Percentiles rank a stretch among this genome's conserved stretches.
phyloP scores from a whole-genome alignment of 352 stramenopile genomes.

The Globisporangium carolinianum region DNA sequence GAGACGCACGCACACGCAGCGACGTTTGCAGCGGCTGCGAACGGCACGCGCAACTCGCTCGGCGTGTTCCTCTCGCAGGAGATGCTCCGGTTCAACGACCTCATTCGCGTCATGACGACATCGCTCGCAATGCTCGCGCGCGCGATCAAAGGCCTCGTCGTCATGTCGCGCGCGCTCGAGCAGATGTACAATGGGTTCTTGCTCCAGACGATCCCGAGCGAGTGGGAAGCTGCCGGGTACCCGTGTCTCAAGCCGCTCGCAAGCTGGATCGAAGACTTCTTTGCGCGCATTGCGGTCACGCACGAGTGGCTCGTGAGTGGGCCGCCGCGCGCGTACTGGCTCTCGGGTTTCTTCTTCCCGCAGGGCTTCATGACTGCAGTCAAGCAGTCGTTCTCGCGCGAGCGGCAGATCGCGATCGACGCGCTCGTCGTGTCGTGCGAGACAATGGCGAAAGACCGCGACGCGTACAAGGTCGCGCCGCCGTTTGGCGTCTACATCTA shows the following conservation, averaged over 20 bases:
- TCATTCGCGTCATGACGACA: constrained; percentile 82
- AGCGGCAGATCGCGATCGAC: constrained; percentile 90
- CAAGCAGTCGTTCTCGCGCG: constrained; percentile 89
- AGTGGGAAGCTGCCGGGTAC: constrained; percentile 89
- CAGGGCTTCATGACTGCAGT: constrained; percentile 94
- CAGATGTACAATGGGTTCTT: constrained; percentile 91
- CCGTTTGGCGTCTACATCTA: constrained; percentile 91
- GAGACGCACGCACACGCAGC: constrained; percentile 57
- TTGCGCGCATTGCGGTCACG: constrained; percentile 81
- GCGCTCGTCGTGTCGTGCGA: constrained; percentile 83
- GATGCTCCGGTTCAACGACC: constrained; percentile 87
- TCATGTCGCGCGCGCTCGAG: constrained; percentile 88
- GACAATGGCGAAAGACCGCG: constrained; percentile 69
- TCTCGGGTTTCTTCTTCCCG: constrained; percentile 94
- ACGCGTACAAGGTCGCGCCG: constrained; percentile 49
- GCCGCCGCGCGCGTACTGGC: constrained; percentile 82
- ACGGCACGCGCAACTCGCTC: constrained; percentile 90
- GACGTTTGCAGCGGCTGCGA: constrained; percentile 75
- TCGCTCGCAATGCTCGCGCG: constrained; percentile 85
- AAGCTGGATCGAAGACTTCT: constrained; percentile 92
- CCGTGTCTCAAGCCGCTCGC: constrained; percentile 89
- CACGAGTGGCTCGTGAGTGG: constrained; percentile 79
- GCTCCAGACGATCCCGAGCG: constrained; percentile 82
- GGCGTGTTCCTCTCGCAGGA: constrained; percentile 90
- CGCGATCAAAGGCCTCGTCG: constrained; percentile 86